Evolutionary conservation across 2,329 filamentous ascomycete genomes (phyloP), one percentile per base, ranked within the genome.

Genomic region (Epichloe aotearoae): DNA sequence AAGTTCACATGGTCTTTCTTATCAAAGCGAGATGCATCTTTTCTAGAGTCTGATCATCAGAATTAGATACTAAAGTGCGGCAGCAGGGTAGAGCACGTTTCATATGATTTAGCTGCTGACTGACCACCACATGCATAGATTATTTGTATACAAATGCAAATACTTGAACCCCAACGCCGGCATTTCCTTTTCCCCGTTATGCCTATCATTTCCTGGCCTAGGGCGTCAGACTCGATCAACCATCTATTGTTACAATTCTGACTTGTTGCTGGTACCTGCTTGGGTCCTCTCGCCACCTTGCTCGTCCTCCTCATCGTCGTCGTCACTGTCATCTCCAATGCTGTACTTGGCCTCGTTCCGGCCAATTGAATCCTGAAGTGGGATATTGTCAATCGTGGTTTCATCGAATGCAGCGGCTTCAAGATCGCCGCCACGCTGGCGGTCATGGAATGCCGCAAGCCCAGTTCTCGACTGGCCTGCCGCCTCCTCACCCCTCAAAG

Each of bases 371-470:
- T 73, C 74, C 38, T 68, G 63, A 34, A 73, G 66, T 55, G 80
- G 76, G 39, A 84, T 64, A 54, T 82, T 78, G 53, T 83, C 80
- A 42, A 84, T 64, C 62, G 82, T 79, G 55, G 73, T 79, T 68
- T 84, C 82, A 56, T 83, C 80, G 58, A 84, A 84, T 57, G 82
- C 80, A 2, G 73, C 77, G 1, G 79, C 75, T 62, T 84, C 81
- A 4, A 84, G 66, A 59, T 83, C 79, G 12, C 74, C 67, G 36
- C 64, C 67, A 30, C 59, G 58, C 5, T 70, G 66, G 58, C 74
- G 73, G 47, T 66, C 67, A 20, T 74, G 70, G 59, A 77, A 75
- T n/a, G 55, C 64, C 62, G 75, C 73, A 48, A 77, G 63, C 2
- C 69, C 67, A 45, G 63, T 64, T 37, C 61, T 62, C 26, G 62